Evolutionary conservation across 805 yeast genomes (phyloP), one percentile per base, ranked within the genome.

Genomic region (Yamadazyma paraphyllophila): DNA sequence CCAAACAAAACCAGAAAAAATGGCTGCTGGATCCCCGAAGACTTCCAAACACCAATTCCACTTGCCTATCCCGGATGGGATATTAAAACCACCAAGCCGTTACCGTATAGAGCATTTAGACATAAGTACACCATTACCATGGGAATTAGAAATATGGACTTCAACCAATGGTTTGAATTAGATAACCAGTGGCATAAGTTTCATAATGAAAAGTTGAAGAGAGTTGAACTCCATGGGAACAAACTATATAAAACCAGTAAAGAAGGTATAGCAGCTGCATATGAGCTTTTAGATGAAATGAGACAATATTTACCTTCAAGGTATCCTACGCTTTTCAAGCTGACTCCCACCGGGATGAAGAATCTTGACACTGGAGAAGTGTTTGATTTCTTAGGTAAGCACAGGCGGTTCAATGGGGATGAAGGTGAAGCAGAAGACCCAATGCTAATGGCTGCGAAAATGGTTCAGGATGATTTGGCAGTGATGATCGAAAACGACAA

Each of bases 381-480:
- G 8, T 78, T 74, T 50, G 57, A 63, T 14, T 66, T 68, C 44
- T 36, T 46, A 16, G 50, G 47, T 1, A n/a, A 20, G 7, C 41
- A 48, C 32, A 27, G 68, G 65, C 50, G 55, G 51, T 51, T 57
- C 44, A 44, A 50, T 54, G 39, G 74, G 61, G 27, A 65, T 60
- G 49, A 63, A 58, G 27, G 37, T 12, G 45, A 50, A 29, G 54
- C 47, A 8, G 42, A 36, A 26, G 86, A 82, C 56, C 88, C 88
- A 27, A 73, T 77, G 75, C 61, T 72, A 37, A 78, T 81, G 59
- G 80, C 81, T 6, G 76, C 84, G 1, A 70, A 73, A 53, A 66
- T 82, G 62, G 62, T 77, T 11, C 88, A 83, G 60, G 88, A 83
- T 60, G 88, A 83, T 58, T 62, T 82, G 42, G 88, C 88, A 4